phyloP scores from a whole-genome alignment of 2,329 filamentous ascomycete species.

The Curvularia sp. region DNA sequence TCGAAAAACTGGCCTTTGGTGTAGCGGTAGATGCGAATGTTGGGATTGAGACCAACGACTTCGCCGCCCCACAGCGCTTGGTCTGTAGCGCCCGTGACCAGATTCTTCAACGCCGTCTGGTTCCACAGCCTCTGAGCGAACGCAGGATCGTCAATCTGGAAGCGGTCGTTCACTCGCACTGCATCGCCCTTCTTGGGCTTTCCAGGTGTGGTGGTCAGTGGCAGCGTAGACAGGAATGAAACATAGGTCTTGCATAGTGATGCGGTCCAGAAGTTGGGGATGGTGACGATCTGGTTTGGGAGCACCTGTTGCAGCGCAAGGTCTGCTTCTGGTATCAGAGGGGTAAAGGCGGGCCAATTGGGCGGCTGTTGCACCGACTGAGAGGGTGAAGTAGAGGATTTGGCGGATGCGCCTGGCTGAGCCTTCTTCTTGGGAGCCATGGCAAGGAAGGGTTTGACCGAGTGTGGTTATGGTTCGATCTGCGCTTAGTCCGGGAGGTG shows the following conservation, averaged over 20 bases:
- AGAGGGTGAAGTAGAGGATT: background rate
- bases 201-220: conserved; percentile 78
- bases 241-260: conserved; percentile 79
- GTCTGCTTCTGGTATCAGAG: conserved; percentile 70
- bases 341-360: conserved; percentile 76
- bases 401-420: conserved; percentile 15
- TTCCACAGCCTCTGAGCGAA: conserved; percentile 82
- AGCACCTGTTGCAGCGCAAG: conserved; percentile 66
- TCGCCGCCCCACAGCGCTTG: conserved; percentile 74
- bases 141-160: conserved; percentile 75
- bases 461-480: background rate
- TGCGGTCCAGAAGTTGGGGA: conserved; percentile 77
- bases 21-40: conserved; percentile 90
- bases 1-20: conserved; percentile 88
- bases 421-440: conserved; percentile 47
- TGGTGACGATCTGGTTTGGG: conserved; percentile 73
- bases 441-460: background rate
- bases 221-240: conserved; percentile 72
- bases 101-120: conserved; percentile 74
- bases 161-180: conserved; percentile 86
- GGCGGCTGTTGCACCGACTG: conserved; percentile 46
- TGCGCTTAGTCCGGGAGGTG: background rate
- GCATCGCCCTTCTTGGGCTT: conserved; percentile 82
- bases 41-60: conserved; percentile 83
- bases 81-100: conserved; percentile 53